Percentiles rank a stretch among this genome's conserved stretches.
These are phyloP conservation scores for Vanderwaltozyma verrucispora DNA, from an alignment of 805 yeast genomes.

Conservation along the genomic window DNA sequence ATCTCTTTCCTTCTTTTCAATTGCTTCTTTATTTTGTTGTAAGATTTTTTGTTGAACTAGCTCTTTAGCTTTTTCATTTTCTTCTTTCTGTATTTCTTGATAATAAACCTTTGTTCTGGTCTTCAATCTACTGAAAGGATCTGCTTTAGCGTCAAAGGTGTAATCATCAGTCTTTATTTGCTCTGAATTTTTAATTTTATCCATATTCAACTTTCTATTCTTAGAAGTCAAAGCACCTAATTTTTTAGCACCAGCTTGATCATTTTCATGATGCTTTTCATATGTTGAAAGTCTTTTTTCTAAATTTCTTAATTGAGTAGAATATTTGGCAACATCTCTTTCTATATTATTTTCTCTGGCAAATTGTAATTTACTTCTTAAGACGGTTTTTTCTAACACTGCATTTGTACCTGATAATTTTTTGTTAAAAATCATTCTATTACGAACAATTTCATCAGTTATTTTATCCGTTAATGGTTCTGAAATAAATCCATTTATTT, in stretches of 20 bases:
- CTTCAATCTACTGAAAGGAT: conserved; percentile 85
- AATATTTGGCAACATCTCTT: conserved; percentile 36
- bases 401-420: conserved; percentile 57
- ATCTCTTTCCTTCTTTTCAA: conserved; percentile 34
- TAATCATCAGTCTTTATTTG: conserved; percentile 38
- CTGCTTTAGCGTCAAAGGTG: conserved; percentile 35
- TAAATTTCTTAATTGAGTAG: conserved; percentile 36
- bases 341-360: conserved; percentile 52
- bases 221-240: conserved; percentile 72
- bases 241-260: conserved; percentile 33
- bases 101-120: conserved; percentile 83
- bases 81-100: conserved; percentile 41
- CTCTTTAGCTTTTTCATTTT: conserved; percentile 47
- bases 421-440: conserved; percentile 54
- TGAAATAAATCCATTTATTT: conserved; percentile 51
- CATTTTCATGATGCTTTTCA: conserved; percentile 31
- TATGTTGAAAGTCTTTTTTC: conserved; percentile 30
- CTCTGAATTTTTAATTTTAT: conserved; percentile 72
- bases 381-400: conserved; percentile 60
- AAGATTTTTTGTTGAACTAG: conserved; percentile 39
- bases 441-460: conserved; percentile 67
- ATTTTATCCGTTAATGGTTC: conserved; percentile 61
- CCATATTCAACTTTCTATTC: conserved; percentile 73
- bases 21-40: conserved; percentile 32
- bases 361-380: conserved; percentile 64